Evolutionary conservation across 352 stramenopile genomes (phyloP).

Genomic region (Phytophthora ohioensis): DNA sequence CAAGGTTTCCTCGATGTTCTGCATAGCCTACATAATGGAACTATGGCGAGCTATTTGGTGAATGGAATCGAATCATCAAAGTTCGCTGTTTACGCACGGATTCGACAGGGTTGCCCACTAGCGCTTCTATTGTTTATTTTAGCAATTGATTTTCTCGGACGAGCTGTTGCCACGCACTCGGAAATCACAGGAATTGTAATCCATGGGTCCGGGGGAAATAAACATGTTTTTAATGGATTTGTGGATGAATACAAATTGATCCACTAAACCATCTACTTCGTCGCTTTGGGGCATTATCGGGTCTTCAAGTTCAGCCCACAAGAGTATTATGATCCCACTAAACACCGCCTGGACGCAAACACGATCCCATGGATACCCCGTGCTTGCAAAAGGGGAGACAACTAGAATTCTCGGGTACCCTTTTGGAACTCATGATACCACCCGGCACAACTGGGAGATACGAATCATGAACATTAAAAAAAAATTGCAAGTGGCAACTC

Average conservation of each 20-base stretch:
- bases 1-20: slow-evolving; percentile 3
- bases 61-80: slow-evolving; percentile 16
- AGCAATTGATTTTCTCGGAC: slow-evolving; percentile 7
- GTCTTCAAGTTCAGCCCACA: slow-evolving; percentile 5
- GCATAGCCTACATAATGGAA: slow-evolving; percentile 4
- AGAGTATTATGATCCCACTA: slow-evolving; percentile 5
- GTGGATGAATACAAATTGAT: slow-evolving; percentile 11
- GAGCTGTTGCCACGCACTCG: not conserved
- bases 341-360: not conserved
- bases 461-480: slow-evolving; percentile 2
- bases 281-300: slow-evolving; percentile 7
- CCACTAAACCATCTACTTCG: not conserved
- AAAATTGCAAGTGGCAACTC: not conserved
- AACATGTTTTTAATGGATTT: slow-evolving; percentile 9
- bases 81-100: slow-evolving; percentile 1
- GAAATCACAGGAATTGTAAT: slow-evolving; percentile 4
- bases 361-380: slow-evolving; percentile 6
- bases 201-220: not conserved
- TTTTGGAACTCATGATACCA: not conserved
- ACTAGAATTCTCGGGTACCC: slow-evolving; percentile 3
- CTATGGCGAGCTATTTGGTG: slow-evolving; percentile 14
- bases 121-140: slow-evolving; percentile 10
- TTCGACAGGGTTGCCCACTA: slow-evolving; percentile 15
- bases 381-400: not conserved
- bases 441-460: slow-evolving; percentile 3